phyloP scores from a whole-genome alignment of 2,329 filamentous ascomycete species.

The Thelonectria discophora region DNA sequence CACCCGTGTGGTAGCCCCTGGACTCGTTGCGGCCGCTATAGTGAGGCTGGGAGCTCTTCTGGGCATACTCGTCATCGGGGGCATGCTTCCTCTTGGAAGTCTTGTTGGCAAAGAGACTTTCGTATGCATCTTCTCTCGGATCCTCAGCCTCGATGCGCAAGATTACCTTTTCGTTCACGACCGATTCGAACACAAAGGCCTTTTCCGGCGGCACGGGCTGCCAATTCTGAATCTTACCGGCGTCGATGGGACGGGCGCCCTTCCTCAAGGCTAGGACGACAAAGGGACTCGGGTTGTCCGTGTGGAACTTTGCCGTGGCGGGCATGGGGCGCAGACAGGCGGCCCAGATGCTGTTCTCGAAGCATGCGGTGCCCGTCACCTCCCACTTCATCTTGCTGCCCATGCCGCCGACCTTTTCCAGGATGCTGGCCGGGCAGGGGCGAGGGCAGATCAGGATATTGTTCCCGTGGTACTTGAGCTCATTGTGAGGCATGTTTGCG shows the following conservation, averaged over 20 bases:
- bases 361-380: slow-evolving; percentile 77
- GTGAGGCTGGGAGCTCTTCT: slow-evolving; percentile 46
- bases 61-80: slow-evolving; percentile 55
- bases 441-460: slow-evolving; percentile 90
- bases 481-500: slow-evolving; percentile 67
- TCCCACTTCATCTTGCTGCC: slow-evolving; percentile 86
- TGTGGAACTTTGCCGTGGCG: slow-evolving; percentile 73
- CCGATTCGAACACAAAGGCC: slow-evolving; percentile 80
- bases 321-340: slow-evolving; percentile 79
- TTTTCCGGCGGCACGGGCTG: slow-evolving; percentile 76
- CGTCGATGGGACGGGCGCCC: slow-evolving; percentile 80
- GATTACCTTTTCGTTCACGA: slow-evolving; percentile 86
- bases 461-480: slow-evolving; percentile 85
- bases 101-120: slow-evolving; percentile 69
- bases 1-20: slow-evolving; percentile 54
- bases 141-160: slow-evolving; percentile 81
- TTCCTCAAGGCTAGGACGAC: slow-evolving; percentile 85
- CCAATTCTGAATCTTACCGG: slow-evolving; percentile 85
- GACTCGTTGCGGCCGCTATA: slow-evolving; percentile 53
- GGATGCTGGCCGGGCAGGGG: slow-evolving; percentile 73
- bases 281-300: slow-evolving; percentile 79
- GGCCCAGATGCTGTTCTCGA: slow-evolving; percentile 88
- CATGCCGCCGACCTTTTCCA: slow-evolving; percentile 87
- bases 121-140: slow-evolving; percentile 68
- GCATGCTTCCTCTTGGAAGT: slow-evolving; percentile 67